phyloP scores from a whole-genome alignment of 108 stramenopile genomes.

The Epithemia pelagica region DNA sequence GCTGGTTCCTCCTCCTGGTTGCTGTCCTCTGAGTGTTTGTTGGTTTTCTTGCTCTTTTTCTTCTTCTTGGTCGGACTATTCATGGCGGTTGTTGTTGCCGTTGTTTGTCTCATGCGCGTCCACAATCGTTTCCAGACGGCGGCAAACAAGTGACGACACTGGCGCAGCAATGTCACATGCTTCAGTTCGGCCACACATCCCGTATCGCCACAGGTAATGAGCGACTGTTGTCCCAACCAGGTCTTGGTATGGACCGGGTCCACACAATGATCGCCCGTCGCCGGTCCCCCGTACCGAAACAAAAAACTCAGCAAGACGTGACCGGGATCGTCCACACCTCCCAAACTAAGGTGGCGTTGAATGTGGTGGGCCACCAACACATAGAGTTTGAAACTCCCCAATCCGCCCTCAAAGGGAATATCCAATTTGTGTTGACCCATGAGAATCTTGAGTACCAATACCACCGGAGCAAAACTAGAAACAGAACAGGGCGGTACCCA shows the following conservation, averaged over 20 bases:
- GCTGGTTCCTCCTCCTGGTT: background rate
- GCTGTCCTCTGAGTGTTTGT: background rate
- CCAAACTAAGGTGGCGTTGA: slow-evolving; percentile 34
- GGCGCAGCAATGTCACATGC: slow-evolving; percentile 1
- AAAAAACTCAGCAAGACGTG: slow-evolving; percentile 42
- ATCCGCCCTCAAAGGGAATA: slow-evolving; percentile 89
- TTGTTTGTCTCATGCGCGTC: background rate
- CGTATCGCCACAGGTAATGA: background rate
- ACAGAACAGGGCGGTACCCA: background rate
- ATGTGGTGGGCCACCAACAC: slow-evolving; percentile 78
- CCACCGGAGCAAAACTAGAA: slow-evolving; percentile 60
- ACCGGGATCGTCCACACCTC: slow-evolving; percentile 35
- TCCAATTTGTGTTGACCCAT: slow-evolving; percentile 76
- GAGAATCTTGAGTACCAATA: slow-evolving; percentile 64
- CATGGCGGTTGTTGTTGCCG: background rate
- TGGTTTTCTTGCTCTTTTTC: too few relatives aligned
- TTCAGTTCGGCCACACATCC: slow-evolving; percentile 5
- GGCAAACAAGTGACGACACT: slow-evolving; percentile 6
- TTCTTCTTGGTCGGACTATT: background rate
- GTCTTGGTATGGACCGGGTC: background rate
- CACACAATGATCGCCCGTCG: background rate
- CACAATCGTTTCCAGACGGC: background rate
- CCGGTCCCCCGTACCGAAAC: slow-evolving; percentile 34
- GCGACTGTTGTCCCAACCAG: background rate
- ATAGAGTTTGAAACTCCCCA: slow-evolving; percentile 87